Percentiles rank a stretch among this genome's conserved stretches.
Conservation (phyloP, 805 yeast species). For the Lachancea waltii region DNA sequence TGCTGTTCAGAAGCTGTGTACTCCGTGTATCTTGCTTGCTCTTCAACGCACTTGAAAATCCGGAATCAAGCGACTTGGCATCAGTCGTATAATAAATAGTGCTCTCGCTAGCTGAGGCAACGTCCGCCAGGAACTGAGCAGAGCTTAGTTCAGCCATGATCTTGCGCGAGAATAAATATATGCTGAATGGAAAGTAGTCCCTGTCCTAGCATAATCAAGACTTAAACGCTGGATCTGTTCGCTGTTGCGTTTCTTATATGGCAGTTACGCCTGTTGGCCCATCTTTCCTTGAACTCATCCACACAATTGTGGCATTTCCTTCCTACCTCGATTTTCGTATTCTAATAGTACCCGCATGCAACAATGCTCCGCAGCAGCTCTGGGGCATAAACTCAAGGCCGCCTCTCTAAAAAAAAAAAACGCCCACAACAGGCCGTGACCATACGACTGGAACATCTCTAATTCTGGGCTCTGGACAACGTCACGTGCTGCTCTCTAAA, state of each 20-base stretch:
- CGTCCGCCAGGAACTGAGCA: slow-evolving; percentile 4
- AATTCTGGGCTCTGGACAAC: too few species aligned
- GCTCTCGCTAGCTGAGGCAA: slow-evolving; percentile 3
- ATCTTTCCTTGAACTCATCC: background rate
- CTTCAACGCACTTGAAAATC: slow-evolving; percentile 7
- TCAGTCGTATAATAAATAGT: slow-evolving; percentile 20
- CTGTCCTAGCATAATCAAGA: background rate
- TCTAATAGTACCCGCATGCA: background rate
- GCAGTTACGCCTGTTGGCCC: background rate
- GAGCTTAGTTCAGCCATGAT: slow-evolving; percentile 3
- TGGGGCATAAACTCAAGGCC: too few species aligned
- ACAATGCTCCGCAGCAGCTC: too few species aligned
- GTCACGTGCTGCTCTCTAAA: too few species aligned
- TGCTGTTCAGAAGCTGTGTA: slow-evolving; percentile 20
- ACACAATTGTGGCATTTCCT: slow-evolving; percentile 5
- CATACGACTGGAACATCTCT: too few species aligned
- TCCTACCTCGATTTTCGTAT: background rate
- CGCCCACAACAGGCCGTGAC: too few species aligned
- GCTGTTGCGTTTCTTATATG: background rate
- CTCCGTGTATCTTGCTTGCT: slow-evolving; percentile 10
- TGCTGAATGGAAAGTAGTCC: background rate
- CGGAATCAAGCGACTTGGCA: slow-evolving; percentile 15
- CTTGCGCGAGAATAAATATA: background rate
- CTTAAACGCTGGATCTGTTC: background rate
- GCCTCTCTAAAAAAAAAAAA: too few species aligned